Conservation (phyloP, 345 rosid species). For the Lepidium didymum region DNA sequence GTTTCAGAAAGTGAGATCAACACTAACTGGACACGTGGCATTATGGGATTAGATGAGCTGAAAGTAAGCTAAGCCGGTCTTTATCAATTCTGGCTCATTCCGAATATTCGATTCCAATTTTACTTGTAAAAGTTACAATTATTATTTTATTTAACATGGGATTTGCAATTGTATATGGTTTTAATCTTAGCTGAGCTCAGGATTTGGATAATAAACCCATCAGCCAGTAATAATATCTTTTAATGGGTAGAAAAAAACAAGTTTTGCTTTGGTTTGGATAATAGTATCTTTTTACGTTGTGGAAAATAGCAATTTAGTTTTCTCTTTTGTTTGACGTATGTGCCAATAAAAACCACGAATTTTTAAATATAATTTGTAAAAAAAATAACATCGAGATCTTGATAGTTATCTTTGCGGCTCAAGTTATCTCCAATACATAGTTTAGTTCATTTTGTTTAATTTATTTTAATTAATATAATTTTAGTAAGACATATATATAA, state of each 20-base stretch:
- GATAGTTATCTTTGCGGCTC: too few species aligned
- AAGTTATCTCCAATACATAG: background rate
- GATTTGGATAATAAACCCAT: background rate
- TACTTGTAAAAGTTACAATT: background rate
- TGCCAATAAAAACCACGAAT: background rate
- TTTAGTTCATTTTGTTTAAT: background rate
- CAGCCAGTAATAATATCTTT: background rate
- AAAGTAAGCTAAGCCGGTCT: background rate
- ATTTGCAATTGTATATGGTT: background rate
- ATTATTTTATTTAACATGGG: background rate
- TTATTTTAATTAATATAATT: background rate
- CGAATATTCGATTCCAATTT: slow-evolving; percentile 3
- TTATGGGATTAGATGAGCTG: background rate
- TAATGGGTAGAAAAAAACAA: background rate
- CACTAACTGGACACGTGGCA: background rate
- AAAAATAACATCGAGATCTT: too few species aligned
- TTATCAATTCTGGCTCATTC: background rate
- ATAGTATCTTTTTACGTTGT: background rate
- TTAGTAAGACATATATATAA: background rate
- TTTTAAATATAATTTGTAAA: too few species aligned
- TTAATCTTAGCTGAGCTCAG: background rate
- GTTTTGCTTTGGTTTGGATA: background rate
- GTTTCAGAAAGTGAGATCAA: background rate
- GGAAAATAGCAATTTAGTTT: background rate
- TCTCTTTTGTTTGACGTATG: background rate